Percentiles rank a stretch among this genome's conserved stretches.
Evolutionary conservation across 1,284 basidiomycete species (phyloP).

Genomic region (Salmacisia buchloeana): DNA sequence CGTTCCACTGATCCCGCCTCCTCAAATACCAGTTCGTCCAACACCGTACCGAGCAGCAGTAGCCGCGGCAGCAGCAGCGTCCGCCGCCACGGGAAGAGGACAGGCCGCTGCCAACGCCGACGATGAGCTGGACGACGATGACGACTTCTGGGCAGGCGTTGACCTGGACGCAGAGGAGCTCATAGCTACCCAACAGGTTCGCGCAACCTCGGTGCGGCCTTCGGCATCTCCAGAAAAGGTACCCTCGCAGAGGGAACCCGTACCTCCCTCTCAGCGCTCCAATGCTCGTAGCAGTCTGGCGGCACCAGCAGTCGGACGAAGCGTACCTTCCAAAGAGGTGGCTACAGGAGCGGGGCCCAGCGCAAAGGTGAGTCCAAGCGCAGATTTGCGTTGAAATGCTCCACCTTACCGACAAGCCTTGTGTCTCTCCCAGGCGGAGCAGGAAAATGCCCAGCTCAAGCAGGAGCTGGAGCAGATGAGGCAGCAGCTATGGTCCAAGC

Average conservation of each 20-base stretch:
- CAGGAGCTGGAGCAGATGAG: not conserved
- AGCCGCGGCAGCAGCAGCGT: not conserved
- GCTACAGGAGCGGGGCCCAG: not conserved
- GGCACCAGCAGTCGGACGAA: no score
- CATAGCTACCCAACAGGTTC: not conserved
- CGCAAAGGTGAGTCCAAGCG: not conserved
- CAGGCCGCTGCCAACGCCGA: no score
- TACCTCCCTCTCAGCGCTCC: no score
- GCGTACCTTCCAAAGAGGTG: no score
- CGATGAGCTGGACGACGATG: not conserved
- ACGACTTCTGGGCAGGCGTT: not conserved
- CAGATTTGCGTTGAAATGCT: not conserved
- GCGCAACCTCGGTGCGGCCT: not conserved
- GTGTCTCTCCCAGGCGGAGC: not conserved
- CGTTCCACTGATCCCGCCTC: not conserved
- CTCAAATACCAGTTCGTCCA: not conserved
- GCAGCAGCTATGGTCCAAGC: not conserved
- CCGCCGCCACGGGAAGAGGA: not conserved
- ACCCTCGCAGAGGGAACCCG: no score
- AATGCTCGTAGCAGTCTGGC: no score
- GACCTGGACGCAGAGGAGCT: not conserved
- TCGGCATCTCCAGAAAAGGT: not conserved
- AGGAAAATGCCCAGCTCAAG: not conserved
- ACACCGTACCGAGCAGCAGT: no score
- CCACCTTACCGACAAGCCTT: not conserved